Base-by-base conservation (phyloP, 2,329 filamentous ascomycete genomes). In the Trichoderma endophyticum region DNA sequence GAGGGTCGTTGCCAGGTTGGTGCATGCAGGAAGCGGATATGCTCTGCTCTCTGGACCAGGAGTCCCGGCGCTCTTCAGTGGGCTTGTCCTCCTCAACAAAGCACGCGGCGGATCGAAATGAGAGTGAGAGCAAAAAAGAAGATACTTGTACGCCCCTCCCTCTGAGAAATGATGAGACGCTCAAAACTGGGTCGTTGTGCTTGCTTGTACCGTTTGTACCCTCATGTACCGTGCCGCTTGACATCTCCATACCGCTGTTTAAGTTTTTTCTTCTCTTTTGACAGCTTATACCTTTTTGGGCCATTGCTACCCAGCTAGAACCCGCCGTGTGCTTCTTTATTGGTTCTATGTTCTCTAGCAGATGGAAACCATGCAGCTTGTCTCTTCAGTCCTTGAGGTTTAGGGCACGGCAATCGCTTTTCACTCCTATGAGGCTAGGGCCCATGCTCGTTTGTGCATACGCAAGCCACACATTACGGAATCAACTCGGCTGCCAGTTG, bases 161-260 rank as follows among this genome's bases (percentile, higher is more conserved):
- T 39, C 26, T n/a, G 11, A 15, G 43, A 48, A 61, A 34, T 61
- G 54, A 61, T 32, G 26, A 51, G 66, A 51, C 39, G 14, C n/a
- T n/a, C n/a, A 43, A 34, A 28, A 28, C 7, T 30, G 57, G 56
- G 36, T 28, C 39, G 15, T 43, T 18, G 28, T 54, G 39, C 64
- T 1, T 30, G 8, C n/a, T 59, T 30, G 64, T 67, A 24, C 32
- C 34, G 28, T 24, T 30, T 59, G 32, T 57, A 65, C 39, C 43
- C 18, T 26, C 24, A 67, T 39, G 54, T 67, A 57, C 51, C 15
- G 21, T n/a, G 8, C 39, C 39, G 39, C 9, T 39, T 59, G 43
- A 21, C 63, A 36, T 62, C 67, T 36, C 39, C 21, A 36, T 70
- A 62, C 67, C 56, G 39, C 67, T 61, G 39, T 61, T 48, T 60